Percentiles rank a stretch among this genome's conserved stretches.
phyloP scores from a whole-genome alignment of 768 basidiomycete genomes.

The Pholiota conissans region DNA sequence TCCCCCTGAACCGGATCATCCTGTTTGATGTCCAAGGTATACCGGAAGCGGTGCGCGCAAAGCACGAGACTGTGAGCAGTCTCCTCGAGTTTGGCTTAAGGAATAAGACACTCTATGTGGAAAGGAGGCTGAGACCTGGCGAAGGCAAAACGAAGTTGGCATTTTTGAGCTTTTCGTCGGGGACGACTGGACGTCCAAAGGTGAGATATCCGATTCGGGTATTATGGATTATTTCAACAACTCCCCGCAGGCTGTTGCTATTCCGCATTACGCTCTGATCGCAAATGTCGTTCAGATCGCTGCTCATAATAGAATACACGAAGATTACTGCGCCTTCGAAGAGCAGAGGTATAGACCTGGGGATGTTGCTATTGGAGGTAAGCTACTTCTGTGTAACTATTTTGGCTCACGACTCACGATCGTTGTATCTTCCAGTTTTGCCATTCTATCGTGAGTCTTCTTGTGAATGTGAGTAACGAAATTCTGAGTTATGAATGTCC shows the following conservation, averaged over 20 bases:
- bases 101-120: conserved; percentile 38
- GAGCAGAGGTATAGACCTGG: conserved; percentile 57
- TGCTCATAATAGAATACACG: conserved; percentile 49
- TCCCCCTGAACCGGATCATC: conserved; percentile 43
- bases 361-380: conserved; percentile 61
- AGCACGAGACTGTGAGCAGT: conserved; percentile 39
- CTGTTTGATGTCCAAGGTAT: conserved; percentile 34
- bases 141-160: conserved; percentile 73
- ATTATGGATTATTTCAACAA: background rate
- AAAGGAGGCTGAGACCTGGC: conserved; percentile 50
- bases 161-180: conserved; percentile 70
- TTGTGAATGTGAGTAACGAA: background rate
- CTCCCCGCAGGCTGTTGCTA: conserved; percentile 50
- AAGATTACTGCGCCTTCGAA: conserved; percentile 42
- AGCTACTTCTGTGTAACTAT: conserved; percentile 6
- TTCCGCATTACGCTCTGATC: conserved; percentile 58
- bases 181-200: conserved; percentile 76
- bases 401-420: background rate
- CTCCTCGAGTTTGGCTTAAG: conserved; percentile 51
- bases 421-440: conserved; percentile 44
- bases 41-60: conserved; percentile 3
- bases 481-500: background rate
- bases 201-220: conserved; percentile 24
- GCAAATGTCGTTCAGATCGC: conserved; percentile 64
- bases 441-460: conserved; percentile 57